Evolutionary conservation across 2,329 filamentous ascomycete species (phyloP).

Genomic region (Alternaria postmessia): DNA sequence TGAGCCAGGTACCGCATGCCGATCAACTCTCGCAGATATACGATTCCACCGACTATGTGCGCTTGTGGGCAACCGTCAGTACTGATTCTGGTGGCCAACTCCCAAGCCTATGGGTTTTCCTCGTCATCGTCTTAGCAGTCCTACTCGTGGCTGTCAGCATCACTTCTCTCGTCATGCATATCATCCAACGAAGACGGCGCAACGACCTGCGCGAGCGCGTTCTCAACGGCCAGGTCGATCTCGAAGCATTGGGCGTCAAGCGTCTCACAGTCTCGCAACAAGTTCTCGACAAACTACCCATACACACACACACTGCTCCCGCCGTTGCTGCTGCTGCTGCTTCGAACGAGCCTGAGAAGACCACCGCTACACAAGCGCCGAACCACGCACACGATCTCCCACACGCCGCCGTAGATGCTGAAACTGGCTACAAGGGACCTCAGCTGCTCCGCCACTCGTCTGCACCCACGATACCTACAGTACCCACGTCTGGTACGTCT

Average conservation of each 20-base stretch:
- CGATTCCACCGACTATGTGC: constrained; percentile 55
- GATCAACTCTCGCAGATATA: constrained; percentile 51
- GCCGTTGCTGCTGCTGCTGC: not conserved
- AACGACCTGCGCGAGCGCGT: constrained; percentile 74
- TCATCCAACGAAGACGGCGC: constrained; percentile 76
- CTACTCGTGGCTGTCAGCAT: constrained; percentile 71
- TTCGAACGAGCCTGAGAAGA: constrained; percentile 28
- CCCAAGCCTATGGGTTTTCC: constrained; percentile 83
- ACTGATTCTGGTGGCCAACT: constrained; percentile 64
- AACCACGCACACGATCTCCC: constrained; percentile 16
- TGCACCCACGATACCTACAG: constrained; percentile 21
- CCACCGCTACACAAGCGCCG: constrained; percentile 16
- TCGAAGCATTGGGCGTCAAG: constrained; percentile 87
- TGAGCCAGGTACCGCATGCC: constrained; percentile 60
- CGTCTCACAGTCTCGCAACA: constrained; percentile 77
- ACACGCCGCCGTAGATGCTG: constrained; percentile 22
- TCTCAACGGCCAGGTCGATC: constrained; percentile 78
- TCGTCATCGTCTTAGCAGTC: constrained; percentile 73
- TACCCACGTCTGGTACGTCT: constrained; percentile 16
- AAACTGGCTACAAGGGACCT: constrained; percentile 25
- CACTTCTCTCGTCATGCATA: constrained; percentile 78
- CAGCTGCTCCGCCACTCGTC: constrained; percentile 29
- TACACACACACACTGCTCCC: constrained; percentile 72
- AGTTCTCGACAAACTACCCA: constrained; percentile 75
- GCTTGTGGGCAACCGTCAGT: constrained; percentile 61